Percentiles rank a stretch among this genome's conserved stretches.
phyloP scores from a whole-genome alignment of 345 rosid genomes.

The Kernera saxatilis region DNA sequence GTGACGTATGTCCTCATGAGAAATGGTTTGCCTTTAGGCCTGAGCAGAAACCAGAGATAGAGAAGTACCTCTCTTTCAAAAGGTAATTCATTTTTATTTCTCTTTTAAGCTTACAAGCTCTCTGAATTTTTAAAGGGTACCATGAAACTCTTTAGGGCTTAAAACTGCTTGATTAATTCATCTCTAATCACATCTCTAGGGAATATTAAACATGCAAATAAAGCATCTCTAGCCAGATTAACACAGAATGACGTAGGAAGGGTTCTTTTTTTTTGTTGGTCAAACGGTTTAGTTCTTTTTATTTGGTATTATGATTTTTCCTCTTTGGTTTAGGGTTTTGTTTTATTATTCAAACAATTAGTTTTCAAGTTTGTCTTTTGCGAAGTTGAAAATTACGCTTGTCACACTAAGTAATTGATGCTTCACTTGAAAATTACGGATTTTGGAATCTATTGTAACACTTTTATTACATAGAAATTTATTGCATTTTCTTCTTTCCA shows the following conservation, averaged over 20 bases:
- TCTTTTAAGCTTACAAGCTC: background rate
- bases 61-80: conserved; percentile 47
- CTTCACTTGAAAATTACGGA: background rate
- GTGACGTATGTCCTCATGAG: conserved; percentile 35
- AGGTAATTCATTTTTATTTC: conserved; percentile 32
- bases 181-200: background rate
- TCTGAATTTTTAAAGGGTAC: background rate
- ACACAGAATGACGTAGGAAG: background rate
- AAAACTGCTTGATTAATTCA: background rate
- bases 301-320: no score
- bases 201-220: background rate
- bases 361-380: no score
- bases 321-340: no score
- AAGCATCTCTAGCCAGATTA: background rate
- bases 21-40: conserved; percentile 57
- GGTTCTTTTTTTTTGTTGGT: no score
- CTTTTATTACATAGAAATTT: background rate
- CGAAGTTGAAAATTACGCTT: no score
- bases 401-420: background rate
- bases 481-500: no score
- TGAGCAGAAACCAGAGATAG: conserved; percentile 52
- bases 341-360: no score
- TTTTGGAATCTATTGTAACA: background rate
- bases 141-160: background rate
- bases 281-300: no score